These are phyloP conservation scores for Xylaria sp. DNA, from an alignment of 2,329 filamentous ascomycete genomes.

Conservation along the genomic window DNA sequence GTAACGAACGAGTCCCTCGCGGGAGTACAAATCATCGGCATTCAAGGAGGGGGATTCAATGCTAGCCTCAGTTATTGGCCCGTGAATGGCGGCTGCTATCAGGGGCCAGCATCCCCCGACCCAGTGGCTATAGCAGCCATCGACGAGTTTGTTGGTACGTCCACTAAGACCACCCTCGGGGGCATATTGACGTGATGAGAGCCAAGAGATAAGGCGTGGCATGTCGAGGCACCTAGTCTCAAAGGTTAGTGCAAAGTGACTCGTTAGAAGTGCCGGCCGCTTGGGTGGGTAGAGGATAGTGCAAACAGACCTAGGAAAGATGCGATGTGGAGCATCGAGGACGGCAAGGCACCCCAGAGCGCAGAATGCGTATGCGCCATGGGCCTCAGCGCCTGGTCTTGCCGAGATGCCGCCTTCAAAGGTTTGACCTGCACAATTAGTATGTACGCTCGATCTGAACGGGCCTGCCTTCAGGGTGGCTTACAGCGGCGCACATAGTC, in stretches of 20 bases:
- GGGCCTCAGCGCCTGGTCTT: conserved; percentile 87
- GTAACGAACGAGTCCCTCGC: conserved; percentile 86
- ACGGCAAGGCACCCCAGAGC: conserved; percentile 89
- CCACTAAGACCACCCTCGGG: conserved; percentile 94
- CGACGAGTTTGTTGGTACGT: conserved; percentile 96
- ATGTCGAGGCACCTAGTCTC: conserved; percentile 76
- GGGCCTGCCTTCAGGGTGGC: conserved; percentile 49
- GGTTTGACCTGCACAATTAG: conserved; percentile 74
- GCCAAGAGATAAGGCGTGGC: conserved; percentile 81
- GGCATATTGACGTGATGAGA: conserved; percentile 86
- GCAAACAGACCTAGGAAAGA: conserved; percentile 72
- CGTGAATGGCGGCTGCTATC: conserved; percentile 79
- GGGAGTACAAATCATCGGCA: conserved; percentile 68
- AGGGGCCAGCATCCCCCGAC: conserved; percentile 94
- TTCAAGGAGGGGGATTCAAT: conserved; percentile 36
- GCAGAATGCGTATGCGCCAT: conserved; percentile 97
- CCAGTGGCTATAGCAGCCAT: conserved; percentile 99
- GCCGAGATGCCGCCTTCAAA: conserved; percentile 94
- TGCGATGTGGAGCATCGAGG: conserved; percentile 79
- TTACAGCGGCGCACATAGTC: conserved; percentile 84
- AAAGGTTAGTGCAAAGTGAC: conserved; percentile 37
- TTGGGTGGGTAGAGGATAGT: conserved; percentile 47
- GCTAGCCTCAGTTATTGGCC: conserved; percentile 50
- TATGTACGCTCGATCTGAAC: conserved; percentile 33
- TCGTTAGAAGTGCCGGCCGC: conserved; percentile 50